Evolutionary conservation across 2,329 filamentous ascomycete genomes (phyloP), one percentile per base, ranked within the genome.

Genomic region (Endoconidiophora polonica): DNA sequence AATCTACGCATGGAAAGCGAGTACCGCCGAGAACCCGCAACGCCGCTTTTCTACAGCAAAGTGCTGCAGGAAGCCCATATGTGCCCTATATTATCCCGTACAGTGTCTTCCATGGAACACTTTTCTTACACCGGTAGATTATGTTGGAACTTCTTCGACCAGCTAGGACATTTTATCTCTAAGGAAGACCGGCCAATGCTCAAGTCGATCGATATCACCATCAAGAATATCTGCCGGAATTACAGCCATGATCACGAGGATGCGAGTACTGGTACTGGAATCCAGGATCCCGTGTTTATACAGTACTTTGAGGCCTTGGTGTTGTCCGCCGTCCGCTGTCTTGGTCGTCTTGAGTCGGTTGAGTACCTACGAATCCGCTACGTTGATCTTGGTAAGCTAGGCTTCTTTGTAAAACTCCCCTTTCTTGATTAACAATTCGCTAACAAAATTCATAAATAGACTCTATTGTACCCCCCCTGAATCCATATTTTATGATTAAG

Each of bases 281-380:
- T 86, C 53, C 79, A 78, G 18, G 81, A 85, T 57, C 74, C 81
- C 66, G 70, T 75, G 26, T 87, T 86, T 55, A 85, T 86, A 56
- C 67, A 72, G 22, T 74, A 79, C 0, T 86, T 86, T 57, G 82
- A 86, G 62, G 70, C 72, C 52, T 66, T 86, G 9, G 78, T 86
- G 2, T 56, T 83, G 2, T 70, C 76, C 1, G 79, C 74, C 1
- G 74, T 84, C 29, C 70, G 71, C 44, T 72, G 78, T 2, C 63
- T 86, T 43, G 70, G 71, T 12, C 69, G 67, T 26, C 70, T 84
- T 44, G 70, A 71, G 48, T 65, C 68, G n/a, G 63, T 87, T 29
- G 66, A 77, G 42, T 76, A 77, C 60, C 62, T 87, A 55, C 71
- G 81, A 52, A 84, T 86, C 58, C 77, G 82, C 49, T 86, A 83